Conservation (phyloP, 148 eudicot genomes). For the Selenicereus undatus region DNA sequence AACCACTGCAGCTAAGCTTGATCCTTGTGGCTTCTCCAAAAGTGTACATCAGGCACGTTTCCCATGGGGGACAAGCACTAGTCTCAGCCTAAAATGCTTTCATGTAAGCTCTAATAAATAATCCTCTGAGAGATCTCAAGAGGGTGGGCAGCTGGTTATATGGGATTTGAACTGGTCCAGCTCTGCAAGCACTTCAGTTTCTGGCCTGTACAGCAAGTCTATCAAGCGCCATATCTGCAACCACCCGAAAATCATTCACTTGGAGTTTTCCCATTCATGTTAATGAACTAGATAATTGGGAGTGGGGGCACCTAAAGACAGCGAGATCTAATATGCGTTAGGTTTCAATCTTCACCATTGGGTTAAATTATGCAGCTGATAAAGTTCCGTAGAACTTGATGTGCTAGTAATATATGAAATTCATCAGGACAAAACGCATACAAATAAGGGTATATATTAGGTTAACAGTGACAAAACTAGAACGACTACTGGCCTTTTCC, state of each 20-base stretch:
- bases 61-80: background rate
- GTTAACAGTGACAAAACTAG: too few relatives aligned
- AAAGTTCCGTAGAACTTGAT: too few relatives aligned
- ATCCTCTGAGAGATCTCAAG: conserved; percentile 13
- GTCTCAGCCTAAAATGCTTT: background rate
- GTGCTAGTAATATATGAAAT: too few relatives aligned
- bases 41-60: background rate
- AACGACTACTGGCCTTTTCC: too few relatives aligned
- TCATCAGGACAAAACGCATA: too few relatives aligned
- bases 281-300: too few relatives aligned
- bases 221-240: conserved; percentile 96
- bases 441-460: too few relatives aligned
- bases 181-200: conserved; percentile 78
- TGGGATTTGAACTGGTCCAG: conserved; percentile 75
- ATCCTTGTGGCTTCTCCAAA: background rate
- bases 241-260: background rate
- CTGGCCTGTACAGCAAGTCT: conserved; percentile 81
- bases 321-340: too few relatives aligned
- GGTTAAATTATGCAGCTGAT: too few relatives aligned
- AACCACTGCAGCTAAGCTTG: too few relatives aligned
- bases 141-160: conserved; percentile 36
- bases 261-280: background rate
- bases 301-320: too few relatives aligned
- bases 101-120: background rate
- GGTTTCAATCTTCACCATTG: too few relatives aligned